Evolutionary conservation across 179 eudicot species (phyloP).

Genomic region (Camellia oleifera): DNA sequence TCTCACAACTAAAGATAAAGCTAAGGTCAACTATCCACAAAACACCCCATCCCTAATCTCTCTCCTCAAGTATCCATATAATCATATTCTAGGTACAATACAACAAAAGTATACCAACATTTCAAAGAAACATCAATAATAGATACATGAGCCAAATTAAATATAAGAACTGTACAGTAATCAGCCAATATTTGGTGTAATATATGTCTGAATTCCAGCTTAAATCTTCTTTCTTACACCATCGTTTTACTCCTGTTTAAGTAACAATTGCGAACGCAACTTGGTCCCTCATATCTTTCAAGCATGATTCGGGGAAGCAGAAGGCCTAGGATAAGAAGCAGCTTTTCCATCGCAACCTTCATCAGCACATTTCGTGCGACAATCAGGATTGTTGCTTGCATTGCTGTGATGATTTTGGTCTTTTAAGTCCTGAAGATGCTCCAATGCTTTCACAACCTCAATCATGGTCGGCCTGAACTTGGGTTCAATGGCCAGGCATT

Average conservation of each 20-base stretch:
- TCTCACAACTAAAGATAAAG: too few species aligned
- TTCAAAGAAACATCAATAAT: not conserved
- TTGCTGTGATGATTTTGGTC: conserved; percentile 17
- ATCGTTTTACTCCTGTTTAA: not conserved
- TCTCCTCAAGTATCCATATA: not conserved
- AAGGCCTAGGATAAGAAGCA: conserved; percentile 40
- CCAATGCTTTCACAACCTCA: conserved; percentile 61
- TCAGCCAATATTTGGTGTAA: not conserved
- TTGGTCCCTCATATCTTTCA: not conserved
- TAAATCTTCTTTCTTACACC: not conserved
- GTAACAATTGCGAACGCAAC: not conserved
- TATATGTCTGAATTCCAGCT: not conserved
- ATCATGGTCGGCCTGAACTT: conserved; percentile 64
- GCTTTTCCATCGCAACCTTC: conserved; percentile 22
- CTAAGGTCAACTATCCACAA: not conserved
- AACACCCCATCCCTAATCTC: conserved; percentile 3
- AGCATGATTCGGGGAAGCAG: conserved; percentile 24
- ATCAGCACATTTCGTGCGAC: conserved; percentile 28
- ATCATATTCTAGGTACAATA: conserved; percentile 5
- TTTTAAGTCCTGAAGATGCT: conserved; percentile 52
- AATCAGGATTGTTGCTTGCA: not conserved
- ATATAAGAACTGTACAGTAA: conserved; percentile 9
- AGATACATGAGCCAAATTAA: not conserved
- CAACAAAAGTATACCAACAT: not conserved
- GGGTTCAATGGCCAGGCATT: conserved; percentile 67